Evolutionary conservation across 331 rosid species (phyloP), one percentile per base, ranked within the genome.

Genomic region (Arachis monticola): DNA sequence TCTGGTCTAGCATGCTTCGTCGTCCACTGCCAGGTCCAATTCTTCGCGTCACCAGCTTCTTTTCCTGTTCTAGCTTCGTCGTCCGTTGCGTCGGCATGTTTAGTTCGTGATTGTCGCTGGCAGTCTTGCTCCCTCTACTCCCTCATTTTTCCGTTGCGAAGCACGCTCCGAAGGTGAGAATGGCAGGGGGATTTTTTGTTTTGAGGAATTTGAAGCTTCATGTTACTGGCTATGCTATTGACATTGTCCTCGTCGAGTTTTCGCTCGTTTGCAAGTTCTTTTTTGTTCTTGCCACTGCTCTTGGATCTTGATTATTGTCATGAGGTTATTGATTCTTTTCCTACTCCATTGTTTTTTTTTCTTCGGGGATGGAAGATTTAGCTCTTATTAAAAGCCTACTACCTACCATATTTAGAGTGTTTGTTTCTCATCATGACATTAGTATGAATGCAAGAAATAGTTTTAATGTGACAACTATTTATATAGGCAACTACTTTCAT

Each of bases 231-330:
- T 95, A 95, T 61, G 99, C 90, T 14, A 78, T 83, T 75, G 97
- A 92, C 17, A 74, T 95, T 62, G 99, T 89, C 10, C 67, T 95
- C 62, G 98, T 95, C 1, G 93, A 92, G 68, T 92, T 87, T 76
- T 87, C 97, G 2, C 97, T 98, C 0, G 96, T 92, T 48, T 86
- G 96, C 0, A 98, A 95, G 74, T 86, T 82, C 88, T 95, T 98
- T 1, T 92, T 86, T 69, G 92, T 80, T 58, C 92, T 95, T 42
- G 99, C 98, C 13, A 87, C 78, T 78, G 67, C 76, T 51, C 64
- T 78, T 9, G 97, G 88, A 4, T 70, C 89, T 1, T 93, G 81
- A 22, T 22, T 22, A 87, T 52, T 11, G 14, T 22, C 0, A 50
- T 93, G 81, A 86, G 74, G 66, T 68, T 64, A 62, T 45, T 9